Evolutionary conservation across 805 yeast species (phyloP).

Genomic region (Zygoascus bituminiphila): DNA sequence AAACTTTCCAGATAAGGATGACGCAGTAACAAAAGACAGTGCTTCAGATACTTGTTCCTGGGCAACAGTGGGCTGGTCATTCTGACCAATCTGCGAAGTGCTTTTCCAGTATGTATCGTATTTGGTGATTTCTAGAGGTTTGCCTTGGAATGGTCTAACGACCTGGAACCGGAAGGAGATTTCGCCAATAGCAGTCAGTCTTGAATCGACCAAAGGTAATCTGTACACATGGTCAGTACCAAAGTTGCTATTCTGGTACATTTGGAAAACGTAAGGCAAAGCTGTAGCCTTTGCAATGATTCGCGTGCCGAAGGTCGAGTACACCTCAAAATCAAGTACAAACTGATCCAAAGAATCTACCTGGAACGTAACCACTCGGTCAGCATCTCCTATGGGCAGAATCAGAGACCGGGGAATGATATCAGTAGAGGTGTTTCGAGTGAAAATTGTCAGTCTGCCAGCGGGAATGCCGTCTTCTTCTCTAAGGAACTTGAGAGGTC

Average conservation of each 20-base stretch:
- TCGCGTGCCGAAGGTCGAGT: constrained; percentile 91
- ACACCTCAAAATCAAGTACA: constrained; percentile 77
- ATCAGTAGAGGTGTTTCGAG: constrained; percentile 53
- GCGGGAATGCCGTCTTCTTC: constrained; percentile 33
- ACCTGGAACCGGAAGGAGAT: constrained; percentile 69
- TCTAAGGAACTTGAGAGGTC: constrained; percentile 38
- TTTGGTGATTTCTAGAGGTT: constrained; percentile 77
- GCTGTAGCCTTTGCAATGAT: constrained; percentile 85
- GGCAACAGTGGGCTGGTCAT: constrained; percentile 8
- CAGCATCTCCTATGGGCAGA: constrained; percentile 65
- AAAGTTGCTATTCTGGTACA: constrained; percentile 21
- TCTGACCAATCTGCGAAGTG: constrained; percentile 44
- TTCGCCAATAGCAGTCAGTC: constrained; percentile 77
- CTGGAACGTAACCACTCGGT: constrained; percentile 71
- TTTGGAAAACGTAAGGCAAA: constrained; percentile 43
- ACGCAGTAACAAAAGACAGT: constrained; percentile 79
- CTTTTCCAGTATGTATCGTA: constrained; percentile 97
- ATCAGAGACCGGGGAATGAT: constrained; percentile 81
- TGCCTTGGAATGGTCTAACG: constrained; percentile 81
- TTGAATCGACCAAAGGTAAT: constrained; percentile 72
- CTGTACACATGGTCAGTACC: constrained; percentile 27
- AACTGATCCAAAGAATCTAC: constrained; percentile 69
- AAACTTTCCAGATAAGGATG: constrained; percentile 80
- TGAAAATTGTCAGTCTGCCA: constrained; percentile 67
- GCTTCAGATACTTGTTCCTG: constrained; percentile 20